phyloP scores from a whole-genome alignment of 2,329 filamentous ascomycete genomes.

The Sarocladiaceae sp. region DNA sequence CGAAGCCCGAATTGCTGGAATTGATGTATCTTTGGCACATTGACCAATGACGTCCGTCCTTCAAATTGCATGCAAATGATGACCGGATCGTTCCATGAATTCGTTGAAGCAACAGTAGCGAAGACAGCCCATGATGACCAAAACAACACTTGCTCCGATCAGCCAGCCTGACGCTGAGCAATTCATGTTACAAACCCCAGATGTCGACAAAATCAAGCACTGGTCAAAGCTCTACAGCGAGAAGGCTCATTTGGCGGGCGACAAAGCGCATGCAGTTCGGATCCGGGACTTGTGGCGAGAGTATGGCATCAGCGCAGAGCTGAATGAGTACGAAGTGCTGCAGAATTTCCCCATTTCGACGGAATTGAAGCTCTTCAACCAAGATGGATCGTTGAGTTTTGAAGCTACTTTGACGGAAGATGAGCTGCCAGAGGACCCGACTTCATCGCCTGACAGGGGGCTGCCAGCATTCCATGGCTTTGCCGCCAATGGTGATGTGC shows the following conservation, averaged over 20 bases:
- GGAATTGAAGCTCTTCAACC: constrained; percentile 12
- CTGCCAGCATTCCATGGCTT: constrained; percentile 73
- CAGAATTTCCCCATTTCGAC: constrained; percentile 47
- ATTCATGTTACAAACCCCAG: constrained; percentile 16
- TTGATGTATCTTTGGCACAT: no score
- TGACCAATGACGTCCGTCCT: no score
- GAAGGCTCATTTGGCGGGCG: constrained; percentile 18
- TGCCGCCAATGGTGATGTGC: constrained; percentile 67
- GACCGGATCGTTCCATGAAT: no score
- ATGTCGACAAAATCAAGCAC: constrained; percentile 14
- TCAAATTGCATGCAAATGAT: no score
- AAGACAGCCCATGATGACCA: not conserved
- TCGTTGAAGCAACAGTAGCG: not conserved
- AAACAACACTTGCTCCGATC: not conserved
- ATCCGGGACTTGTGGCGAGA: constrained; percentile 20
- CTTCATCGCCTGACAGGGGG: constrained; percentile 54
- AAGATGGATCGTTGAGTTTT: constrained; percentile 38
- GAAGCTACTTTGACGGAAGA: constrained; percentile 46
- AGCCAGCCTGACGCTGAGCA: constrained; percentile 19
- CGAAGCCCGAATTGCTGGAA: no score
- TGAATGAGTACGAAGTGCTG: constrained; percentile 45
- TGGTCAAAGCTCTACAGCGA: constrained; percentile 19
- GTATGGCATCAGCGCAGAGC: constrained; percentile 17
- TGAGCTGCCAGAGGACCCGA: constrained; percentile 49
- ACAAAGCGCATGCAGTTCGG: constrained; percentile 17